Evolutionary conservation across 1,284 basidiomycete species (phyloP).

Genomic region (Takashimella koratensis): DNA sequence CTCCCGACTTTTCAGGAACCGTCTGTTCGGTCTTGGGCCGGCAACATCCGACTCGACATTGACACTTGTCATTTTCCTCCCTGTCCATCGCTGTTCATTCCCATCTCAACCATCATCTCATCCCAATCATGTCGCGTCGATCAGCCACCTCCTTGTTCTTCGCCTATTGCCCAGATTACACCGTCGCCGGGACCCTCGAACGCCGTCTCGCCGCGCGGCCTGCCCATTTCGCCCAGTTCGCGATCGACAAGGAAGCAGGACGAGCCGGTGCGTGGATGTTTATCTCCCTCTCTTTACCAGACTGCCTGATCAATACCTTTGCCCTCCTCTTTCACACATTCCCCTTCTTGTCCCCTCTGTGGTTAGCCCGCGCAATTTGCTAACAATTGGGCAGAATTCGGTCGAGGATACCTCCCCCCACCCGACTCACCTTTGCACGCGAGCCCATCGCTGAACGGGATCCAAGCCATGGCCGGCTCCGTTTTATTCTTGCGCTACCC

Average conservation of each 20-base stretch:
- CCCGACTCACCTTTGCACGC: conserved; percentile 17
- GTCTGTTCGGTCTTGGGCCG: no score
- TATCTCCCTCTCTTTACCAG: neutral
- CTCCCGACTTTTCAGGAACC: no score
- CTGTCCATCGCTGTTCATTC: no score
- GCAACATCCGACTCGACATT: no score
- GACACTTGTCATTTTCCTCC: no score
- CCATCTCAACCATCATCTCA: no score
- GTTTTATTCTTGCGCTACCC: conserved; percentile 37
- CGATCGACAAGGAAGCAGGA: conserved; percentile 28
- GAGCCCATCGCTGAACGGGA: conserved; percentile 18
- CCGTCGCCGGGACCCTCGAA: conserved; percentile 22
- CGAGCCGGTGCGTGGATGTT: conserved; percentile 17
- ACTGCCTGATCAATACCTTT: neutral
- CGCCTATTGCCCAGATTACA: conserved; percentile 39
- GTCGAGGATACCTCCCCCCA: conserved; percentile 27
- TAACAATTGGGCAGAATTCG: conserved; percentile 24
- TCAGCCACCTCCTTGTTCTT: conserved; percentile 36
- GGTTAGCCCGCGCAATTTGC: neutral
- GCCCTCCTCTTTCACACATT: neutral
- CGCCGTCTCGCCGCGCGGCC: conserved; percentile 33
- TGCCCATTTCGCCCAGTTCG: conserved; percentile 31
- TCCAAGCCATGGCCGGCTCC: conserved; percentile 39
- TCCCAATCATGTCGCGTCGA: conserved; percentile 3
- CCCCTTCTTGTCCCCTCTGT: neutral